Conservation (phyloP, 176 grass and related monocot species). For the bread wheat (Triticum aestivum) region DNA sequence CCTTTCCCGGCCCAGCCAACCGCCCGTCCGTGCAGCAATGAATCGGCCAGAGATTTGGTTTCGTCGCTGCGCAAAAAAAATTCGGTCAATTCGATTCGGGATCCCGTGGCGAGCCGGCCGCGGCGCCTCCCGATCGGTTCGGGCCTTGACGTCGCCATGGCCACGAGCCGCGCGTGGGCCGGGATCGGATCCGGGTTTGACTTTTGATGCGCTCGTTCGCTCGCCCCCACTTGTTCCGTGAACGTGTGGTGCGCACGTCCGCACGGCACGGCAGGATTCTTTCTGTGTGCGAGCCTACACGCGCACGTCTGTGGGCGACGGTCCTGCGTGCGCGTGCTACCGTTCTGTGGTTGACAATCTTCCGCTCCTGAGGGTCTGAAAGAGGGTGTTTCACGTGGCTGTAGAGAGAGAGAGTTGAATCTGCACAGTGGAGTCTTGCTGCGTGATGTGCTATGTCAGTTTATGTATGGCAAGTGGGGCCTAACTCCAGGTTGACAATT, state of each 20-base stretch:
- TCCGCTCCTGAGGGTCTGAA: background rate
- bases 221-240: background rate
- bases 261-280: background rate
- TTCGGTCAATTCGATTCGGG: too few relatives aligned
- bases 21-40: background rate
- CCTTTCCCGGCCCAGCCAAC: background rate
- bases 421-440: too few relatives aligned
- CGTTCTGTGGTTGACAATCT: background rate
- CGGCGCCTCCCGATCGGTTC: background rate
- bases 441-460: too few relatives aligned
- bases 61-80: background rate
- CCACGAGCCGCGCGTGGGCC: constrained; percentile 39
- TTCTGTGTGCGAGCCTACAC: background rate
- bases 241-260: background rate
- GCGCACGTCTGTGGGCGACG: background rate
- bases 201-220: background rate
- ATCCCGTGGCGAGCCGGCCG: too few relatives aligned
- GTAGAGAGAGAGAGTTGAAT: too few relatives aligned
- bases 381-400: too few relatives aligned
- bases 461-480: background rate
- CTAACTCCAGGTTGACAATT: background rate
- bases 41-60: background rate
- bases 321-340: background rate
- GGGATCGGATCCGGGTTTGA: constrained; percentile 10
- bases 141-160: background rate